Percentiles rank a stretch among this genome's conserved stretches.
These are phyloP conservation scores for Collybia nuda DNA, from an alignment of 768 basidiomycete species.

Conservation along the genomic window DNA sequence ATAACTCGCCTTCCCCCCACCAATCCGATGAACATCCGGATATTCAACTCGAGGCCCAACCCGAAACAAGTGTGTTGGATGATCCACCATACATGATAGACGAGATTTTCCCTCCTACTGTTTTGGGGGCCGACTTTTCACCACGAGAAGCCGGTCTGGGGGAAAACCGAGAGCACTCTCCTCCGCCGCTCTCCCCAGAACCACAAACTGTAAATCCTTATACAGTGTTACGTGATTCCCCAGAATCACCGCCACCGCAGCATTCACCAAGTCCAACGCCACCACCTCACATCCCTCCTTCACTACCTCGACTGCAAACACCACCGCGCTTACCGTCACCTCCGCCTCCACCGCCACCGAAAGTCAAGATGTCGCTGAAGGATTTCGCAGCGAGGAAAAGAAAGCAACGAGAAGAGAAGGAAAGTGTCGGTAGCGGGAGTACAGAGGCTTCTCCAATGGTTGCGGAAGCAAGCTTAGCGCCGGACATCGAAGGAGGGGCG, in stretches of 20 bases:
- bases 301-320: slow-evolving; percentile 10
- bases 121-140: no score
- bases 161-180: no score
- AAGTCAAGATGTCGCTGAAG: slow-evolving; percentile 59
- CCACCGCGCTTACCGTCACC: slow-evolving; percentile 9
- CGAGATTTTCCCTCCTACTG: no score
- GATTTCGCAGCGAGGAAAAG: slow-evolving; percentile 59
- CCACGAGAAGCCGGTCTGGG: no score
- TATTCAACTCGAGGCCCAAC: no score
- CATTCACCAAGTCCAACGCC: neutral
- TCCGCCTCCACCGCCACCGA: slow-evolving; percentile 31
- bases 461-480: neutral
- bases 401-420: slow-evolving; percentile 48
- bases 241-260: neutral
- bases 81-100: no score
- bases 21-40: no score
- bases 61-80: no score
- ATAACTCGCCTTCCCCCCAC: no score
- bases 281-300: neutral
- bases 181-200: no score
- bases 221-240: no score
- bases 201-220: no score
- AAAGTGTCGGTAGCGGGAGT: slow-evolving; percentile 7
- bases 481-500: neutral
- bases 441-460: slow-evolving; percentile 9